Evolutionary conservation across 2,329 filamentous ascomycete genomes (phyloP), one percentile per base, ranked within the genome.

Genomic region (Monosporascus sp.): DNA sequence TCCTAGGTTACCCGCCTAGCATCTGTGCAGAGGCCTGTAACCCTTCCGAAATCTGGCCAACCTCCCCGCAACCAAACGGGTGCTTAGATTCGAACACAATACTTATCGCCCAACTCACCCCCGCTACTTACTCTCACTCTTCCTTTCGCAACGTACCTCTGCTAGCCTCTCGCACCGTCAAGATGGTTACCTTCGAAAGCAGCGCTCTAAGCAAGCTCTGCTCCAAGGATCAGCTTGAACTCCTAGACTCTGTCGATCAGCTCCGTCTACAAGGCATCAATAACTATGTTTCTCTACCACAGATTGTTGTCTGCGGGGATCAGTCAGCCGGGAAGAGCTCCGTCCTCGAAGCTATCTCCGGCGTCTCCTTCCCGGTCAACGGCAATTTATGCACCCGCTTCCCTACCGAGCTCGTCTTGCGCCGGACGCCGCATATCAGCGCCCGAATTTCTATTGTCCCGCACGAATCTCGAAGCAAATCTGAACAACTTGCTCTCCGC

Each of bases 261-360:
- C 61, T 72, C 2, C 61, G 68, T 2, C 62, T 61, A 1, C 56
- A 65, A 24, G 64, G 65, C 3, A 54, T 70, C 37, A 63, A 60
- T 50, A 50, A 59, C 2, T 59, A 63, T 51, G 63, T 75, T 9
- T 62, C 65, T 18, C 63, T 73, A 0, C 72, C 72, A 0, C 63
- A 74, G 51, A 70, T 75, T 50, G 74, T 84, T 27, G 79, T 84
- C 20, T 79, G 75, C 49, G 81, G 82, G 6, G 76, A 83, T 52
- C 80, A 83, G 57, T 81, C 76, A 0, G 74, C 76, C 1, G 82
- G 82, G 5, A 86, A 86, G 61, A 82, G 78, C 52, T 84, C 81
- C 0, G 79, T 84, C 0, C 73, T 86, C 0, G 80, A 85, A 58
- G 82, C 80, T 1, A 79, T 86, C 39, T 82, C 82, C 0, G 74